Base-by-base conservation (phyloP, 495 filamentous ascomycete species). In the Apodospora peruviana region DNA sequence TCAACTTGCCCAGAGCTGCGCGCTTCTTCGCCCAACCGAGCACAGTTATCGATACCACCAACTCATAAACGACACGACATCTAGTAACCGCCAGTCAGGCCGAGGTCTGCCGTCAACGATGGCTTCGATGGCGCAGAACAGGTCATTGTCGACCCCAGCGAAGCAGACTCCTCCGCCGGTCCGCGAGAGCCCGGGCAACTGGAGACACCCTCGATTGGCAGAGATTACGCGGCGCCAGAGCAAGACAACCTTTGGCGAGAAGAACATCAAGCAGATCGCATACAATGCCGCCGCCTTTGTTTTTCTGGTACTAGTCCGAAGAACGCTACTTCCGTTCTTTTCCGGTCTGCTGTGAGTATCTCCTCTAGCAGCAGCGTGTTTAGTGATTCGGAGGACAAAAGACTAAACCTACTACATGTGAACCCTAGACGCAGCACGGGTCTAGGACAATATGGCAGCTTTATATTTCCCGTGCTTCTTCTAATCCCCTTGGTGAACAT, bases 171-270 rank as follows among this genome's bases (percentile, higher is more conserved):
- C 68, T 7, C 48, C 60, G 10, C 53, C 69, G n/a, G 54, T 59
- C 17, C 54, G 59, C 11, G 71, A 71, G 9, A 74, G 71, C 48
- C 73, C 88, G 12, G 91, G 91, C 42, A 88, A 84, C 67, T 96
- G 91, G 91, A 78, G 80, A 51, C 91, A 96, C 66, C 91, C 91
- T 4, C 79, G 81, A 23, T 69, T 95, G 41, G 72, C 84, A 52
- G 88, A 94, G 62, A 86, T 96, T 53, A 76, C 82, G 12, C 76
- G 75, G 43, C 82, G 91, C 23, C 86, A 87, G 48, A 80, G 82
- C 66, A 83, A 81, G 17, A 75, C 81, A 7, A 84, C 73, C 37
- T 95, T 96, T 62, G 78, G 78, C 18, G 80, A 88, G 40, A 75
- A 73, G 44, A 88, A 90, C 51, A 59, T 90, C 16, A 74, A 70